Base-by-base conservation (phyloP, 495 filamentous ascomycete species). In the Hyaloscypha finlandica region DNA sequence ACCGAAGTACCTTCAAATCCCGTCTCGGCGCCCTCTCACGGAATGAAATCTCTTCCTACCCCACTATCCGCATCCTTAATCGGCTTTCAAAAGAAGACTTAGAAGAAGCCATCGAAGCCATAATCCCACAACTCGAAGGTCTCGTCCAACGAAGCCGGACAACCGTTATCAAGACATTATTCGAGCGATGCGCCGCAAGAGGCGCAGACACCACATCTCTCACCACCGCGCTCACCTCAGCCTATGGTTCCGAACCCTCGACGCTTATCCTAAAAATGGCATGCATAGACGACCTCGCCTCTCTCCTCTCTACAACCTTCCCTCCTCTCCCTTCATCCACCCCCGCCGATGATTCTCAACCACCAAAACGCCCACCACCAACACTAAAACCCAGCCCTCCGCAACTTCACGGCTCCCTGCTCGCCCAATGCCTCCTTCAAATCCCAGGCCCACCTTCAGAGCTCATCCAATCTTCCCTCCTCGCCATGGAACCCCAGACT, bases 31-130 rank as follows among this genome's bases (percentile, higher is more conserved):
- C 85, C 45, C 80, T 97, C 39, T 83, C 94, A 2, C 89, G 92
- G 53, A 98, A 98, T 75, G 92, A 92, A 68, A 92, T 92, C 64
- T 92, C 95, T 9, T 88, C 87, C 25, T 98, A 95, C 72, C 90
- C 94, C 5, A 90, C 92, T 9, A 86, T 91, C 65, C 84, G 85
- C 48, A 85, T 94, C 4, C 78, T 99, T 48, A 92, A 94, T 73
- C 83, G 94, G 71, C 83, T 98, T 25, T 88, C 88, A 73, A 92
- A 91, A 72, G 91, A 96, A 63, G 92, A 96, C 71, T 80, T 99
- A 30, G 79, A 87, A 62, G 84, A 85, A 52, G 90, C 89, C 0
- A 81, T 91, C 59, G 80, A 87, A 29, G 78, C 86, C 54, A 88
- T 94, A 32, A 74, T 88, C 12, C 90, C 92, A 8, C 84, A 90